These are phyloP conservation scores for Penicillium silybi DNA, from an alignment of 495 filamentous ascomycete species.

Conservation along the genomic window DNA sequence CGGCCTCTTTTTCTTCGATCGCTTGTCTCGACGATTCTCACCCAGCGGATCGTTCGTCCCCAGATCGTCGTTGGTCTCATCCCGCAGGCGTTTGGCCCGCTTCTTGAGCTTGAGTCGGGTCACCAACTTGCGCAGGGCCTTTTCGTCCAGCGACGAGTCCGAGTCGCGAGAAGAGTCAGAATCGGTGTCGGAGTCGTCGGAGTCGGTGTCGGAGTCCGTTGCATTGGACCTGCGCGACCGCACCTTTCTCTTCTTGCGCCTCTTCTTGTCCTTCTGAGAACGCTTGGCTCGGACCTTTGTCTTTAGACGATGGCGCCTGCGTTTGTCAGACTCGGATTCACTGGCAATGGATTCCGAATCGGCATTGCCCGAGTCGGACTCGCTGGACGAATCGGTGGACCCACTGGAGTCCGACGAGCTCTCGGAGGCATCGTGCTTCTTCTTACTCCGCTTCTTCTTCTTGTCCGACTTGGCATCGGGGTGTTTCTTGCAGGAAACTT, in stretches of 20 bases:
- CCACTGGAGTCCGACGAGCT: constrained; percentile 3
- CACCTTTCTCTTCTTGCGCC: constrained; percentile 40
- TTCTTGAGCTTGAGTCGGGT: constrained; percentile 48
- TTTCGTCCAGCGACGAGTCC: constrained; percentile 32
- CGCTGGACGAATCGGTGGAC: constrained; percentile 10
- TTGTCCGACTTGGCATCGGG: constrained; percentile 24
- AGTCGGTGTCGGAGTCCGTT: constrained; percentile 34
- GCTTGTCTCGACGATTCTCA: constrained; percentile 16
- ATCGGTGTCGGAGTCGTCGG: constrained; percentile 27
- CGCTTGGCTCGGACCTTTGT: constrained; percentile 49
- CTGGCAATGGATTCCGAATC: constrained; percentile 27
- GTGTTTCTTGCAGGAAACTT: constrained; percentile 40
- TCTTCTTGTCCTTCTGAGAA: constrained; percentile 30
- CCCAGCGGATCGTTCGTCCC: constrained; percentile 5
- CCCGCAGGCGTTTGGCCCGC: constrained; percentile 31
- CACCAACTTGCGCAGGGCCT: constrained; percentile 44
- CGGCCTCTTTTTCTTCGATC: constrained; percentile 43
- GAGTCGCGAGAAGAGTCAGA: constrained; percentile 30
- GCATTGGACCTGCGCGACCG: constrained; percentile 30
- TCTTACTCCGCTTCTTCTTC: constrained; percentile 27
- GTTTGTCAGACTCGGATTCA: constrained; percentile 33
- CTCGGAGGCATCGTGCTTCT: constrained; percentile 17
- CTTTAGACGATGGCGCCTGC: constrained; percentile 26
- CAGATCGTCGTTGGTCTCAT: constrained; percentile 23
- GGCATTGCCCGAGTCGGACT: constrained; percentile 23